Percentiles rank a stretch among this genome's conserved stretches.
These are phyloP conservation scores for Patellifolia procumbens DNA, from an alignment of 179 eudicot species.

Conservation along the genomic window DNA sequence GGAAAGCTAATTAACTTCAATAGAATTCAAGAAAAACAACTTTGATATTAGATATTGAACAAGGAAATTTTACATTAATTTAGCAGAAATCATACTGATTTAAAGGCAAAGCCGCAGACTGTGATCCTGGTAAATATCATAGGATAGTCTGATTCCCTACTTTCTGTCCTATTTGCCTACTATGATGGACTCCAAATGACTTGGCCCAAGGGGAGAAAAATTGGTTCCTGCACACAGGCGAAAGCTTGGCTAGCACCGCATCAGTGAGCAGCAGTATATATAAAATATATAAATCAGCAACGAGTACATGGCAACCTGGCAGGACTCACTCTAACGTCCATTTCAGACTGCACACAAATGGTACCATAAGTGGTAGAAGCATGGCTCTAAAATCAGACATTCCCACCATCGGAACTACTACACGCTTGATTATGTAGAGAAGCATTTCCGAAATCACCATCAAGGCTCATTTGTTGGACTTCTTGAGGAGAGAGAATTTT, in stretches of 20 bases:
- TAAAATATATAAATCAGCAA: too few relatives aligned
- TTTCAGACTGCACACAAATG: not conserved
- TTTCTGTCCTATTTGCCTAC: constrained; percentile 1
- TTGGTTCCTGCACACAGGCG: not conserved
- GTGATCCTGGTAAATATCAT: not conserved
- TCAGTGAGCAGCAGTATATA: not conserved
- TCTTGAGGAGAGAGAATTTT: constrained; percentile 98
- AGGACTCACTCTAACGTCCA: not conserved
- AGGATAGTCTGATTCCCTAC: not conserved
- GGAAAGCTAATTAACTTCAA: not conserved
- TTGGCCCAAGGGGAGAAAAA: not conserved
- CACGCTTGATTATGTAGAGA: constrained; percentile 80
- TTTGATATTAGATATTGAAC: not conserved
- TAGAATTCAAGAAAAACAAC: not conserved
- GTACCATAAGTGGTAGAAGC: constrained; percentile 3
- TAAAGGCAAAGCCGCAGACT: not conserved
- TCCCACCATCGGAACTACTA: constrained; percentile 92
- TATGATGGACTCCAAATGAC: constrained; percentile 2
- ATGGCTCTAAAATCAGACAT: constrained; percentile 27
- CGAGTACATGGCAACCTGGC: too few relatives aligned
- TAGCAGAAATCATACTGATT: not conserved
- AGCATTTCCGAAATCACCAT: constrained; percentile 76
- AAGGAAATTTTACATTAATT: not conserved
- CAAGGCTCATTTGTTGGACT: constrained; percentile 95
- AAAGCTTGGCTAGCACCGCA: constrained; percentile 15